Conservation (phyloP, 2,329 filamentous ascomycete genomes). For the Ilyonectria robusta region DNA sequence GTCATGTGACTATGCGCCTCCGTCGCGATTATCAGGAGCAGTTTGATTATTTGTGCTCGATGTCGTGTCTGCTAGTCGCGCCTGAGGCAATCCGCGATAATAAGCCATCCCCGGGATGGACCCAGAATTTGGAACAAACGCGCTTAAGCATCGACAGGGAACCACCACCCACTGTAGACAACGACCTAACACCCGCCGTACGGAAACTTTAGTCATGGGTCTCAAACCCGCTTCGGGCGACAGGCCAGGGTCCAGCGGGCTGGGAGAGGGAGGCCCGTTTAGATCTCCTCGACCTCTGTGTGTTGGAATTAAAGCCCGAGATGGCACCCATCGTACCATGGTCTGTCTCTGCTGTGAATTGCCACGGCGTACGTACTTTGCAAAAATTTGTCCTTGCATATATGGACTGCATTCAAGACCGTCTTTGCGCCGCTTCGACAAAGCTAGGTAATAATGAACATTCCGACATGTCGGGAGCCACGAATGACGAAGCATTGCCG, state of each 20-base stretch:
- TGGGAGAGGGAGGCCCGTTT: neutral
- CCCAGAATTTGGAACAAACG: neutral
- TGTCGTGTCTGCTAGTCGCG: neutral
- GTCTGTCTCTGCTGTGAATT: neutral
- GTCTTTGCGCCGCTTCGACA: neutral
- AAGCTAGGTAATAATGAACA: neutral
- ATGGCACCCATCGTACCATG: neutral
- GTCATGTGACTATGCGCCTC: neutral
- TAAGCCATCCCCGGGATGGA: neutral
- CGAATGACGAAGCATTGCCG: neutral
- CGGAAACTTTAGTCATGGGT: neutral
- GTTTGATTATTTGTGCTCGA: neutral
- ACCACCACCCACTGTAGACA: neutral
- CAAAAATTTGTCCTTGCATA: neutral
- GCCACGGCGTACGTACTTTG: neutral
- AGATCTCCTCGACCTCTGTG: neutral
- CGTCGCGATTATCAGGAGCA: neutral
- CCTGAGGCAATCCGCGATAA: neutral
- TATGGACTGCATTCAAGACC: neutral
- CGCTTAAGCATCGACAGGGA: conserved; percentile 11
- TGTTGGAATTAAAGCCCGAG: neutral
- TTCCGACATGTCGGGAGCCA: neutral
- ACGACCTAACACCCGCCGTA: neutral
- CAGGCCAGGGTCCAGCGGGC: neutral
- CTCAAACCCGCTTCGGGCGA: neutral